Conservation (phyloP, 1,139 yeast species). For the Wickerhamiella pararugosa region DNA sequence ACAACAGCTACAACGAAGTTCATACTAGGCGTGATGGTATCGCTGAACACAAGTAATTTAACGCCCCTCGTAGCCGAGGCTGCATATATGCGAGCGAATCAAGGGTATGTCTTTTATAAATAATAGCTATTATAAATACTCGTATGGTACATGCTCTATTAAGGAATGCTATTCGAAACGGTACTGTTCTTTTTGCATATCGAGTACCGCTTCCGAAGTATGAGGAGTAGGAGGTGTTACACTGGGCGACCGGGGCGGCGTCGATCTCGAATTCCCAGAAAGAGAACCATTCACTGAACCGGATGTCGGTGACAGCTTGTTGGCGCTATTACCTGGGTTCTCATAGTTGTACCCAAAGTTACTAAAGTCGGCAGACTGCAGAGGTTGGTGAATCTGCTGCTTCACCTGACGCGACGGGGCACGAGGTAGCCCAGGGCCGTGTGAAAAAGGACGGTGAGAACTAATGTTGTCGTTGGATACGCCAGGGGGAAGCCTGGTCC, state of each 20-base stretch:
- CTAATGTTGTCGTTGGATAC: slow-evolving; percentile 6
- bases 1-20: too few relatives aligned
- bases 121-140: too few relatives aligned
- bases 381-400: too few relatives aligned
- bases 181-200: not conserved
- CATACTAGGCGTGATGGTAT: too few relatives aligned
- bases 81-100: not conserved
- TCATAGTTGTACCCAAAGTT: slow-evolving; percentile 3
- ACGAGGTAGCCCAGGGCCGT: slow-evolving; percentile 7
- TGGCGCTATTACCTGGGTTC: not conserved
- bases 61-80: not conserved
- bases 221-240: slow-evolving; percentile 17
- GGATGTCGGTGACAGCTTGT: not conserved
- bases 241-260: slow-evolving; percentile 12
- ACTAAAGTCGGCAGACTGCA: slow-evolving; percentile 1
- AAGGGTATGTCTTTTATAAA: not conserved
- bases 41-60: not conserved
- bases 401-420: not conserved
- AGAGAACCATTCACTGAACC: slow-evolving; percentile 5
- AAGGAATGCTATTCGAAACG: not conserved
- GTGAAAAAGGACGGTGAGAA: slow-evolving; percentile 8
- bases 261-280: slow-evolving; percentile 8
- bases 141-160: too few relatives aligned
- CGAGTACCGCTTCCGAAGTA: slow-evolving; percentile 5
- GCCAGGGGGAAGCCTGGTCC: slow-evolving; percentile 2